phyloP scores from a whole-genome alignment of 768 basidiomycete species.

The Scleroderma bovista region DNA sequence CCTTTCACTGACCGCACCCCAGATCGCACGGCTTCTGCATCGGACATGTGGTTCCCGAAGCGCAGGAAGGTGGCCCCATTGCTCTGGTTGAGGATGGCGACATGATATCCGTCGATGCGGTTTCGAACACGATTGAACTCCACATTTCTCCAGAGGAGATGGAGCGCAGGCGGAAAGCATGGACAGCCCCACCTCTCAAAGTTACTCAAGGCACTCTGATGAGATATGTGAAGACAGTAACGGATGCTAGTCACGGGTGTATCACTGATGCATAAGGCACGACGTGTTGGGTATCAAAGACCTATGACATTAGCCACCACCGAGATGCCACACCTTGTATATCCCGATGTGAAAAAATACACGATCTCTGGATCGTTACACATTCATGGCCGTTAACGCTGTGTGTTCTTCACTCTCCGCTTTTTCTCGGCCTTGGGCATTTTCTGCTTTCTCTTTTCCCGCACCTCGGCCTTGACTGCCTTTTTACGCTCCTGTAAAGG shows the following conservation, averaged over 20 bases:
- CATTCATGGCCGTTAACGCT: conserved; percentile 12
- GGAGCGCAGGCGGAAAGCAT: conserved; percentile 58
- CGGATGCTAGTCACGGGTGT: conserved; percentile 90
- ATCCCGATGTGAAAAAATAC: neutral
- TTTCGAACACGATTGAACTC: conserved; percentile 77
- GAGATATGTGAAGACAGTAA: conserved; percentile 86
- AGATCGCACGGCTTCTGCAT: conserved; percentile 97
- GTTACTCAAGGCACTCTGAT: conserved; percentile 75
- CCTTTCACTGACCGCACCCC: conserved; percentile 11
- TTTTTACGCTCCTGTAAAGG: conserved; percentile 80
- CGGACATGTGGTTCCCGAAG: conserved; percentile 96
- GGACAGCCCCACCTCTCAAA: conserved; percentile 86
- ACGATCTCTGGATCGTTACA: conserved; percentile 7
- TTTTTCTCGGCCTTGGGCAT: conserved; percentile 97
- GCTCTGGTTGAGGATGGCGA: conserved; percentile 88
- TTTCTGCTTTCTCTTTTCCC: conserved; percentile 86
- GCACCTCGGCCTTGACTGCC: conserved; percentile 76
- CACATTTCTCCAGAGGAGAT: conserved; percentile 77
- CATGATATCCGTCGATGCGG: conserved; percentile 81
- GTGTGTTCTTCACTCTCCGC: conserved; percentile 59
- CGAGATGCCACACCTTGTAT: neutral
- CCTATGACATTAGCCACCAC: neutral
- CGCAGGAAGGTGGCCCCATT: conserved; percentile 90
- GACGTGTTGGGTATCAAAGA: neutral
- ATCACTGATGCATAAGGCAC: conserved; percentile 72